Conservation (phyloP, 345 rosid species). For the Eucalyptus marginata region DNA sequence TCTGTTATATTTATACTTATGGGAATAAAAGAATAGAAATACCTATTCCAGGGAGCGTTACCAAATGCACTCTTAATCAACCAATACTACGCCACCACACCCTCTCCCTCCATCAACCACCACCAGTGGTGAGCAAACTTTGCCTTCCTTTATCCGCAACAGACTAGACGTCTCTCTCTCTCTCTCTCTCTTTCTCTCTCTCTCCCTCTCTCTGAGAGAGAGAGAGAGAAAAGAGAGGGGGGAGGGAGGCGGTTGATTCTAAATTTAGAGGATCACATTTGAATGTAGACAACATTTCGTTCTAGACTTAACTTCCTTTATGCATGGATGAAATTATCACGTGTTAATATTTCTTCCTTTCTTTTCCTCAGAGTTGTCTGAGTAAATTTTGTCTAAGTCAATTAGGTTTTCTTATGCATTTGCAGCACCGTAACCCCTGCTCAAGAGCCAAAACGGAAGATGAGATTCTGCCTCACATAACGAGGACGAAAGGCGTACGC, state of each 20-base stretch:
- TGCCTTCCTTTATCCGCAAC: neutral
- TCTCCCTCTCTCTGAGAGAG: no score
- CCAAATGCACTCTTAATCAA: no score
- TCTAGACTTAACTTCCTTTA: no score
- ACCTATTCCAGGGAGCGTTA: rapidly evolving
- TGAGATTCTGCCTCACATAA: neutral
- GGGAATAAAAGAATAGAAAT: no score
- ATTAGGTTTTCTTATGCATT: neutral
- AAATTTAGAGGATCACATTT: no score
- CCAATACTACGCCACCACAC: neutral
- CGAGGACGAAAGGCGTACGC: neutral
- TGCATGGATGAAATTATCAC: no score
- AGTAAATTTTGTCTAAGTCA: neutral
- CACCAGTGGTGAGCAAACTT: neutral
- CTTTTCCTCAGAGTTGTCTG: neutral
- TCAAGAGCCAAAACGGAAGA: neutral
- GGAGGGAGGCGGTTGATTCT: no score
- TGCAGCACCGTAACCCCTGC: neutral
- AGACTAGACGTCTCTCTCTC: neutral
- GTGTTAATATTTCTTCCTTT: no score
- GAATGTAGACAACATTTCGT: no score
- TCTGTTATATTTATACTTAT: rapidly evolving
- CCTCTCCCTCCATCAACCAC: neutral
- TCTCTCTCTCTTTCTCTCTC: no score
- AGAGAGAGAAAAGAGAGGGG: no score